These are phyloP conservation scores for Cicer chorassanicum DNA, from an alignment of 306 rosid species.

Conservation along the genomic window DNA sequence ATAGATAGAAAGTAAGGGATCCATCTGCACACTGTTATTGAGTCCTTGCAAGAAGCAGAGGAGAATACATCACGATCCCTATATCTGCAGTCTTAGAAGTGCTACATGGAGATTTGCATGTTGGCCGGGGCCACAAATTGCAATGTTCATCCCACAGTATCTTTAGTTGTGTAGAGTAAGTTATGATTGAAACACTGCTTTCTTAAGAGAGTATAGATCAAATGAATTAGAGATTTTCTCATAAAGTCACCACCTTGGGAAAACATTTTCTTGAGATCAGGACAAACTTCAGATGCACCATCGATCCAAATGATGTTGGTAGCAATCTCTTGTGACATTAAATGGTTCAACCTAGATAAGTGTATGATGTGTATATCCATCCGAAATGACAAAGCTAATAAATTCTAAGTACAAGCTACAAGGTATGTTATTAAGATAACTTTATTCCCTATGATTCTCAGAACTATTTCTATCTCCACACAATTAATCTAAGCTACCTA, in stretches of 20 bases:
- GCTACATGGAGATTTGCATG: not conserved
- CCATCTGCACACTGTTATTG: not conserved
- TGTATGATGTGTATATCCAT: not conserved
- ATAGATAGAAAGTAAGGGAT: not conserved
- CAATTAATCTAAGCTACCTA: not conserved
- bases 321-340: not conserved
- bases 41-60: not conserved
- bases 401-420: not conserved
- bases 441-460: not conserved
- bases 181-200: not conserved
- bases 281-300: not conserved
- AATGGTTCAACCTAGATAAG: not conserved
- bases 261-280: not conserved
- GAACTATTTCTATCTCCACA: not conserved
- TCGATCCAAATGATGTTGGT: not conserved
- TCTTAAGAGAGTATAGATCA: not conserved
- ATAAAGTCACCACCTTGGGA: not conserved
- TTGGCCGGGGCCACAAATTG: not conserved
- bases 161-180: not conserved
- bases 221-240: not conserved
- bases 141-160: not conserved
- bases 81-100: not conserved
- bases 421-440: not conserved
- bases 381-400: not conserved
- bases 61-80: not conserved